These are phyloP conservation scores for Fraxinus sp. DNA, from an alignment of 305 asterid species.

Conservation along the genomic window DNA sequence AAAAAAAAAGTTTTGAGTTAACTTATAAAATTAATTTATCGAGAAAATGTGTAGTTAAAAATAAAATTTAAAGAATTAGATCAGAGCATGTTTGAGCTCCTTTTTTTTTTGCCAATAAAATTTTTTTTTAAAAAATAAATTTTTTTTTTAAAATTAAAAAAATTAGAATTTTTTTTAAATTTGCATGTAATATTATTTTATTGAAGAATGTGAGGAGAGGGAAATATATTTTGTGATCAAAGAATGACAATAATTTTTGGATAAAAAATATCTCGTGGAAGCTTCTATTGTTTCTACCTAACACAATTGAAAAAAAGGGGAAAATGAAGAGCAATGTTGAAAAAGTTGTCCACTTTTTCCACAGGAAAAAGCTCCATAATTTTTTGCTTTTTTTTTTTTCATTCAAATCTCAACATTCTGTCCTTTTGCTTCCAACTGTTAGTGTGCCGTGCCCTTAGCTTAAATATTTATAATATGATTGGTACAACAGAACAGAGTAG, in stretches of 20 bases:
- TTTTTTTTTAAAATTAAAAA: too few relatives aligned
- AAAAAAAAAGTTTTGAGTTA: not conserved
- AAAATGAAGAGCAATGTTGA: not conserved
- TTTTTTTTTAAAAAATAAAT: too few relatives aligned
- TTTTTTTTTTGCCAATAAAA: too few relatives aligned
- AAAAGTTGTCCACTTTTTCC: constrained; percentile 36
- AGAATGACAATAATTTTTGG: not conserved
- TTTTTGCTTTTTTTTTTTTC: not conserved
- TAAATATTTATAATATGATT: not conserved
- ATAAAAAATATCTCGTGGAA: constrained; percentile 46
- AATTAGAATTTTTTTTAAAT: too few relatives aligned
- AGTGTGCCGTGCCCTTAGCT: too few relatives aligned
- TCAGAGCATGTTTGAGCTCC: too few relatives aligned
- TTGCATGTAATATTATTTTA: too few relatives aligned
- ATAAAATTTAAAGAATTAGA: too few relatives aligned
- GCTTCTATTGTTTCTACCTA: constrained; percentile 65
- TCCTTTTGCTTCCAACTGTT: not conserved
- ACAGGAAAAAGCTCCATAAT: constrained; percentile 32
- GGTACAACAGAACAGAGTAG: not conserved
- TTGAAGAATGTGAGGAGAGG: too few relatives aligned
- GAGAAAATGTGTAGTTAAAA: too few relatives aligned
- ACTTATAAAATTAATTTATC: too few relatives aligned
- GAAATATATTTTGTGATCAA: too few relatives aligned
- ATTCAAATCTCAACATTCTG: constrained; percentile 16
- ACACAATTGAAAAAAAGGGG: constrained; percentile 32